These are phyloP conservation scores for Botrytis galanthina DNA, from an alignment of 2,329 filamentous ascomycete genomes.

Conservation along the genomic window DNA sequence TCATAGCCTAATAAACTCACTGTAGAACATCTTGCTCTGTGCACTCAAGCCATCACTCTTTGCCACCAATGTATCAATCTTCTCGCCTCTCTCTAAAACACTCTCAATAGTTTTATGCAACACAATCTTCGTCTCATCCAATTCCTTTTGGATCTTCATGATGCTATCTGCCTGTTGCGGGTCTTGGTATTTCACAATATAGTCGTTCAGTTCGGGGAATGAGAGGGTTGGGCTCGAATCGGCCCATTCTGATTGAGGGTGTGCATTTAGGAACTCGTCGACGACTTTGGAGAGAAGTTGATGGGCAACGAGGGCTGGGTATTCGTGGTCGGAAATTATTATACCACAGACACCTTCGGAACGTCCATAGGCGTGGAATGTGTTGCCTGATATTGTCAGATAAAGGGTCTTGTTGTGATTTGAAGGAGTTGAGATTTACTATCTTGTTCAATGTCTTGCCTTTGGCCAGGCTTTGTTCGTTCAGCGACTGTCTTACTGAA, in stretches of 20 bases:
- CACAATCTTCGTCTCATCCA: conserved; percentile 96
- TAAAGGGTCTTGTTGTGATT: background rate
- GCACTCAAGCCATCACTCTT: conserved; percentile 90
- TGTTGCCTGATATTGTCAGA: conserved; percentile 53
- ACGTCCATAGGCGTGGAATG: conserved; percentile 74
- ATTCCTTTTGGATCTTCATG: conserved; percentile 91
- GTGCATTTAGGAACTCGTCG: conserved; percentile 79
- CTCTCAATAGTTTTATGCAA: conserved; percentile 96
- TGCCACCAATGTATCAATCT: conserved; percentile 88
- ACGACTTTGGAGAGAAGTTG: conserved; percentile 82
- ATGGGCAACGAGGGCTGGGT: conserved; percentile 77
- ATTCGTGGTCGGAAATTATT: conserved; percentile 74
- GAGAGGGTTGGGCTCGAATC: conserved; percentile 52
- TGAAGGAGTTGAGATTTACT: conserved; percentile 43
- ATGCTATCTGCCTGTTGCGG: conserved; percentile 88
- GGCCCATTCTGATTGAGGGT: conserved; percentile 68
- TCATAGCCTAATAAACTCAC: conserved; percentile 45
- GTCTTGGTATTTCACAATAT: conserved; percentile 64
- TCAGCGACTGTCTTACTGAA: conserved; percentile 87
- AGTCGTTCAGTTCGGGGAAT: conserved; percentile 76
- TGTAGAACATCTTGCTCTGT: conserved; percentile 98
- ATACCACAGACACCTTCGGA: conserved; percentile 73
- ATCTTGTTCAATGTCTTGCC: conserved; percentile 83
- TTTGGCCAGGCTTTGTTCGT: conserved; percentile 74
- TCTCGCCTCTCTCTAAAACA: conserved; percentile 86